Evolutionary conservation across 768 basidiomycete species (phyloP).

Genomic region (Daedaleopsis nitida): DNA sequence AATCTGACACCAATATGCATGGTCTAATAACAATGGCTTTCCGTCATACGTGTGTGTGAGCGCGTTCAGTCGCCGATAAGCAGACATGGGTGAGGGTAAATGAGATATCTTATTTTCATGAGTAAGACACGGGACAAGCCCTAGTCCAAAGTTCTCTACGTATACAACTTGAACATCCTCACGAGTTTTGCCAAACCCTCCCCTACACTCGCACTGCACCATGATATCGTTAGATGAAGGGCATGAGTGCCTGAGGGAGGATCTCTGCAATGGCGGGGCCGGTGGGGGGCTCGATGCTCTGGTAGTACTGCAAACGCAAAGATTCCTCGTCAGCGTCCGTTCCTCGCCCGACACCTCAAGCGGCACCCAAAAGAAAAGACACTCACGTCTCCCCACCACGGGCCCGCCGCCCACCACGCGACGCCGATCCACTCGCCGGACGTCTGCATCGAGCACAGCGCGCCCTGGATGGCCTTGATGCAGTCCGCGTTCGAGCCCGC

Average conservation of each 20-base stretch:
- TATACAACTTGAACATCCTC: background rate
- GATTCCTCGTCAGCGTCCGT: background rate
- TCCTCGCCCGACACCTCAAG: background rate
- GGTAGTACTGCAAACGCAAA: slow-evolving; percentile 48
- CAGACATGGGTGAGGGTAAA: too few species aligned
- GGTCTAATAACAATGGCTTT: too few species aligned
- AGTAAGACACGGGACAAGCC: too few species aligned
- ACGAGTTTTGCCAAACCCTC: background rate
- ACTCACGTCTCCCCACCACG: slow-evolving; percentile 61
- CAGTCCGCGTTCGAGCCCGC: slow-evolving; percentile 45
- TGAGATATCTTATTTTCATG: too few species aligned
- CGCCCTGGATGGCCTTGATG: slow-evolving; percentile 53
- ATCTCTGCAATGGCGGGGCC: slow-evolving; percentile 55
- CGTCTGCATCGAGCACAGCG: slow-evolving; percentile 60
- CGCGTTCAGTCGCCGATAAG: too few species aligned
- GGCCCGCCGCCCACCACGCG: slow-evolving; percentile 64
- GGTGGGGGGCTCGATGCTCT: slow-evolving; percentile 61
- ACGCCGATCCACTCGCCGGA: slow-evolving; percentile 56
- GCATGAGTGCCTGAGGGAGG: slow-evolving; percentile 57
- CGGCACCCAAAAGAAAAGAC: background rate
- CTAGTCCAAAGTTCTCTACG: background rate
- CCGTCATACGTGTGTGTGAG: too few species aligned
- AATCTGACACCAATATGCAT: too few species aligned
- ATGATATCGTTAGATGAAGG: slow-evolving; percentile 45
- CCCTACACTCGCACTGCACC: background rate